Conservation (phyloP, 2,329 filamentous ascomycete species). For the Macrophomina tecta region DNA sequence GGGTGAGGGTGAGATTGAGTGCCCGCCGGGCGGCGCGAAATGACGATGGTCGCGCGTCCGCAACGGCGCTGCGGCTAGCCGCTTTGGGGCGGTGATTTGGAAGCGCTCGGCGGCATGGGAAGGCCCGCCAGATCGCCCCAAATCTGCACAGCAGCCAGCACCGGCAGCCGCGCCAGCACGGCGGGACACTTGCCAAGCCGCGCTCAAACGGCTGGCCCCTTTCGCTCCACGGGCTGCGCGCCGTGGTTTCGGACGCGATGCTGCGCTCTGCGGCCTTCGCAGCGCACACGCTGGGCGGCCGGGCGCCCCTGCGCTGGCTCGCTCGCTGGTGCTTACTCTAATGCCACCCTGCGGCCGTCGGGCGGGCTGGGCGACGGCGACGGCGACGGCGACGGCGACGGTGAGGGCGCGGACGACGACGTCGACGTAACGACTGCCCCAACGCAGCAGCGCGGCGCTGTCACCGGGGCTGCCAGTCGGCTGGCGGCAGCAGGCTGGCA, state of each 20-base stretch:
- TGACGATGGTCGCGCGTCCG: conserved; percentile 20
- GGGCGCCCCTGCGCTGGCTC: background rate
- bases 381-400: no score
- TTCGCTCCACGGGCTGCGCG: conserved; percentile 15
- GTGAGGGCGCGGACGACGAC: no score
- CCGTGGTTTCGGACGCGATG: conserved; percentile 26
- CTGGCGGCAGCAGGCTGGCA: background rate
- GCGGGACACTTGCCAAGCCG: conserved; percentile 22
- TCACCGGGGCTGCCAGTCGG: no score
- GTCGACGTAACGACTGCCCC: no score
- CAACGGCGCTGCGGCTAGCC: conserved; percentile 18
- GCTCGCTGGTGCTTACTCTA: background rate
- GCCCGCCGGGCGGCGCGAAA: conserved; percentile 17
- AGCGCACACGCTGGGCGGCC: background rate
- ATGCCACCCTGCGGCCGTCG: no score
- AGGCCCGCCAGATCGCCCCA: conserved; percentile 24
- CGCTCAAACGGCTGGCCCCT: conserved; percentile 25
- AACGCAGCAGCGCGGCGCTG: background rate
- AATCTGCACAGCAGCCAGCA: conserved; percentile 26
- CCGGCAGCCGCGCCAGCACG: conserved; percentile 17
- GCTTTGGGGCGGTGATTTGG: conserved; percentile 15
- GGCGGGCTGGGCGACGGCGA: no score
- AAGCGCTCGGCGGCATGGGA: conserved; percentile 24
- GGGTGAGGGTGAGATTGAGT: background rate
- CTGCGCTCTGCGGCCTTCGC: conserved; percentile 4